Evolutionary conservation across 164 flowering plant genomes (phyloP).

Genomic region (Aristolochia fimbriata): DNA sequence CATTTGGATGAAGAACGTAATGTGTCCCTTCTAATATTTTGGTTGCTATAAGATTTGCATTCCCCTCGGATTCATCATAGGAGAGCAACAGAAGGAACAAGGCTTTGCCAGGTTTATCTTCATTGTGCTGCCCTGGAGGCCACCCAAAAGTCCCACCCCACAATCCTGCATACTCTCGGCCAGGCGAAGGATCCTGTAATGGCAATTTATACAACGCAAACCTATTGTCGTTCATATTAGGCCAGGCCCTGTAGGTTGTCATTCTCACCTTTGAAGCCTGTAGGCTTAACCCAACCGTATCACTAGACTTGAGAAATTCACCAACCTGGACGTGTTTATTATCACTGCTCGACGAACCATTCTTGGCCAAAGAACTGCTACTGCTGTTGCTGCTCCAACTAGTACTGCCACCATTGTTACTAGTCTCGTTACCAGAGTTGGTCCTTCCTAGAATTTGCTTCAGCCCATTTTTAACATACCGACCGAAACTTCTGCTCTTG

Average conservation of each 20-base stretch:
- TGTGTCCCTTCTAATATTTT: constrained; percentile 94
- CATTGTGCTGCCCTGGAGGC: constrained; percentile 75
- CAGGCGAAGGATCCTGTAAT: constrained; percentile 27
- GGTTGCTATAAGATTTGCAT: constrained; percentile 61
- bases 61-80: constrained; percentile 64
- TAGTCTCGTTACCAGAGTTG: constrained; percentile 15
- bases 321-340: constrained; percentile 54
- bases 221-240: constrained; percentile 74
- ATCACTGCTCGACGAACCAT: constrained; percentile 37
- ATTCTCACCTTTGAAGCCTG: constrained; percentile 48
- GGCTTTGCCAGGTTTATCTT: constrained; percentile 89
- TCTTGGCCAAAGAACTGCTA: constrained; percentile 17
- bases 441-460: constrained; percentile 57
- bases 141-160: constrained; percentile 97
- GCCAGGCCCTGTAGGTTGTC: constrained; percentile 83
- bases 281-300: constrained; percentile 49
- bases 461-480: constrained; percentile 41
- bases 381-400: not conserved
- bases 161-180: constrained; percentile 66
- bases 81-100: constrained; percentile 79
- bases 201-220: constrained; percentile 91
- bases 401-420: not conserved
- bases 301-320: constrained; percentile 60
- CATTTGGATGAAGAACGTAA: constrained; percentile 93
- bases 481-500: constrained; percentile 41